Conservation (phyloP, 2,329 filamentous ascomycete genomes). For the Xylaria sp. region DNA sequence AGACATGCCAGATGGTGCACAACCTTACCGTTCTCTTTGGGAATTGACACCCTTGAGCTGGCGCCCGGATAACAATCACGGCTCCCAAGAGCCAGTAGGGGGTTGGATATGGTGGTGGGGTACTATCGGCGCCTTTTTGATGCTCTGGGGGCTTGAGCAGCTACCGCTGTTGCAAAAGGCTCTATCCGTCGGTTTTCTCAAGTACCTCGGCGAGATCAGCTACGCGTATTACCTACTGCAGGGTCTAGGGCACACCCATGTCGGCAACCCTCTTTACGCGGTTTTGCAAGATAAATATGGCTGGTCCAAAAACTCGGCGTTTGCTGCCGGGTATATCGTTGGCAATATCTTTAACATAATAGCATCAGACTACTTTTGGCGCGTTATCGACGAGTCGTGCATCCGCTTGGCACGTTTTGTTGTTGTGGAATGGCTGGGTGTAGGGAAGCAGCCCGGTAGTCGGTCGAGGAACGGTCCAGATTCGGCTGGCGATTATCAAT, state of each 20-base stretch:
- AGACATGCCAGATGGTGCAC: slow-evolving; percentile 24
- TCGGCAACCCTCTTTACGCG: slow-evolving; percentile 28
- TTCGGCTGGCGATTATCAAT: slow-evolving; percentile 27
- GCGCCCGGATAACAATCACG: slow-evolving; percentile 27
- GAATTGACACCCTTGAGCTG: slow-evolving; percentile 29
- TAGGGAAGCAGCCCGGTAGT: slow-evolving; percentile 27
- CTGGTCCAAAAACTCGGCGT: slow-evolving; percentile 35
- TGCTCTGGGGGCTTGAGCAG: slow-evolving; percentile 36
- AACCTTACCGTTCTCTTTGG: slow-evolving; percentile 33
- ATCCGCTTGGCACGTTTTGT: slow-evolving; percentile 33
- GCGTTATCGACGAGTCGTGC: slow-evolving; percentile 34
- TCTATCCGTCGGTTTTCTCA: slow-evolving; percentile 30
- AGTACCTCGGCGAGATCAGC: slow-evolving; percentile 38
- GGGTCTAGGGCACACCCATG: slow-evolving; percentile 32
- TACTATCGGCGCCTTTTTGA: slow-evolving; percentile 31
- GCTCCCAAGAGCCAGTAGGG: slow-evolving; percentile 34
- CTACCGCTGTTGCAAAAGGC: slow-evolving; percentile 31
- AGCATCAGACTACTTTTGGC: slow-evolving; percentile 36
- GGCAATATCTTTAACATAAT: slow-evolving; percentile 35
- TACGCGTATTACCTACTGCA: slow-evolving; percentile 37
- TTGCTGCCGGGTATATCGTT: slow-evolving; percentile 31
- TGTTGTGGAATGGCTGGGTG: slow-evolving; percentile 32
- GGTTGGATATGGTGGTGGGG: slow-evolving; percentile 38
- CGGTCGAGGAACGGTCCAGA: slow-evolving; percentile 24
- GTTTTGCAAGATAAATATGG: slow-evolving; percentile 31